phyloP scores from a whole-genome alignment of 1,139 yeast genomes.

The Meyerozyma sp. region DNA sequence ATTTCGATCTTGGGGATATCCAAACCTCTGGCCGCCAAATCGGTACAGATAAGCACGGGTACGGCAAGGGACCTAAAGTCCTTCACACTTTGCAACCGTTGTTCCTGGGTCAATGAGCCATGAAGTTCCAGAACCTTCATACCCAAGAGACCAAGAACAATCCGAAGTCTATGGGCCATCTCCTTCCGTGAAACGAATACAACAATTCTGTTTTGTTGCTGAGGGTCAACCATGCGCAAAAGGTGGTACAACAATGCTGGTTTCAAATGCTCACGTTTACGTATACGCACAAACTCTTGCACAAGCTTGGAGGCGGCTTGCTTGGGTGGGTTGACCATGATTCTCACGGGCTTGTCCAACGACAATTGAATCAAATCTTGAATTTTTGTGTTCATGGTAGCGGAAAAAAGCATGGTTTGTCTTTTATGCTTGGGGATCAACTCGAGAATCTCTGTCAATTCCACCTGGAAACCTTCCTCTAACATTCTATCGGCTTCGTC shows the following conservation, averaged over 20 bases:
- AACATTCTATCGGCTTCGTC: conserved; percentile 99
- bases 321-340: conserved; percentile 96
- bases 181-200: conserved; percentile 91
- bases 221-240: conserved; percentile 59
- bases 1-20: conserved; percentile 97
- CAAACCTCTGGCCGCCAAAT: conserved; percentile 97
- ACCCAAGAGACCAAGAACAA: conserved; percentile 81
- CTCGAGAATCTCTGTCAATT: conserved; percentile 81
- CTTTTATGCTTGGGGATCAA: conserved; percentile 79
- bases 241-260: conserved; percentile 77
- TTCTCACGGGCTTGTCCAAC: conserved; percentile 81
- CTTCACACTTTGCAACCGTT: conserved; percentile 79
- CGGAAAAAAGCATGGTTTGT: conserved; percentile 91
- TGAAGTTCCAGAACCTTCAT: conserved; percentile 88
- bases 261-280: conserved; percentile 80
- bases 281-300: conserved; percentile 91
- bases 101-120: conserved; percentile 93
- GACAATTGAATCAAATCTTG: conserved; percentile 85
- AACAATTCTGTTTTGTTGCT: conserved; percentile 65
- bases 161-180: conserved; percentile 79
- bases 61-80: conserved; percentile 77
- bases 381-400: conserved; percentile 94
- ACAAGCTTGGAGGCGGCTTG: conserved; percentile 81
- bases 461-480: conserved; percentile 97
- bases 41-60: conserved; percentile 91